phyloP scores from a whole-genome alignment of 1,139 yeast species.

The Suhomyces maxii region DNA sequence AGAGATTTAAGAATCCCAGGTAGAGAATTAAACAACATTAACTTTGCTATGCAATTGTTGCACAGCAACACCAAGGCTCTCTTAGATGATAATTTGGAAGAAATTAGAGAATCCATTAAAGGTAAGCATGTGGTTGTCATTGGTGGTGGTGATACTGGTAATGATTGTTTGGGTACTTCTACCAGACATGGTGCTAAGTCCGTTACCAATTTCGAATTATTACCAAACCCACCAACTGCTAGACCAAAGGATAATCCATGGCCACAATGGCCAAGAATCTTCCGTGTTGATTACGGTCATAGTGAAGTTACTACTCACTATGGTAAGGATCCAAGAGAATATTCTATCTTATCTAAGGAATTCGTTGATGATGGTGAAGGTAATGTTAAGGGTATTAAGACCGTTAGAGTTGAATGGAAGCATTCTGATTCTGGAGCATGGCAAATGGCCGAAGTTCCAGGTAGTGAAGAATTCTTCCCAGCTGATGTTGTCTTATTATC shows the following conservation, averaged over 20 bases:
- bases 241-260: conserved; percentile 97
- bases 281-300: conserved; percentile 98
- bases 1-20: conserved; percentile 94
- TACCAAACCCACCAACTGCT: conserved; percentile 85
- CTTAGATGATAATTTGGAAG: conserved; percentile 77
- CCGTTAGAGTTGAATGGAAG: conserved; percentile 98
- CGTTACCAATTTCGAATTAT: conserved; percentile 90
- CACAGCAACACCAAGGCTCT: conserved; percentile 88
- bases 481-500: conserved; percentile 93
- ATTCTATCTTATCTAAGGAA: conserved; percentile 91
- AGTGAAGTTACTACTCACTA: conserved; percentile 92
- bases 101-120: conserved; percentile 65
- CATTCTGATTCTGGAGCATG: conserved; percentile 94
- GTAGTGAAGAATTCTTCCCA: conserved; percentile 89
- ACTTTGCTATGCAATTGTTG: conserved; percentile 91
- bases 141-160: conserved; percentile 99
- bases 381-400: conserved; percentile 88
- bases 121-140: conserved; percentile 94
- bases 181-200: conserved; percentile 97
- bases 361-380: conserved; percentile 94
- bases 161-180: conserved; percentile 97
- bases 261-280: conserved; percentile 99
- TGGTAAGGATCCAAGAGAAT: conserved; percentile 97
- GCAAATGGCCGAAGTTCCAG: conserved; percentile 98
- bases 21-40: conserved; percentile 84